Base-by-base conservation (phyloP, 2,329 filamentous ascomycete species). In the Penicillium vulpinum region DNA sequence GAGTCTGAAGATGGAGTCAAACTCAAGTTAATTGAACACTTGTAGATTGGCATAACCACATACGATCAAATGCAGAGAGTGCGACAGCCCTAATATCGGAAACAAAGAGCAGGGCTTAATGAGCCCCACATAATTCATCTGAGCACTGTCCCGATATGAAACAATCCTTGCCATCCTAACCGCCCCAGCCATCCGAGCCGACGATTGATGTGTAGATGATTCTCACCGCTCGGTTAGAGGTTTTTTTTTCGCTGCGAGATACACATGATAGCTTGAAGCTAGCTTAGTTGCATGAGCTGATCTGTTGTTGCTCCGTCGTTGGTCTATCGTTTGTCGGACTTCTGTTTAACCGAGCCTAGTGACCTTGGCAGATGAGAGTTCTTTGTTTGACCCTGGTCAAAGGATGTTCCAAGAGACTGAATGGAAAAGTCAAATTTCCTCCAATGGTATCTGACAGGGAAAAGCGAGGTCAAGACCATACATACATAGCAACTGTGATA, bases 11-110 rank as follows among this genome's bases (percentile, higher is more conserved):
- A 15, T n/a, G 10, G 16, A 3, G 3, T 29, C 28, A 31, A 21
- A 31, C n/a, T 29, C 21, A 48, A 38, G 5, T 38, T 39, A 29
- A 41, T 31, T 31, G 15, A 51, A 33, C 75, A n/a, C n/a, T n/a
- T n/a, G n/a, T 16, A 28, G 5, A 29, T 16, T 24, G 18, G 7
- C 2, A 21, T 4, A 41, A 31, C 16, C 15, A n/a, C 1, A 26
- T 15, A 24, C 16, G 7, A 9, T 15, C 18, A 29, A 21, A 9
- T 21, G 3, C 15, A 28, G 10, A 31, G n/a, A 8, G n/a, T n/a
- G n/a, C n/a, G 26, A 33, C 16, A 22, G 18, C 16, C 26, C 6
- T 10, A 24, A 51, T 43, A n/a, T 33, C 10, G 4, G 15, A 13
- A 43, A n/a, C 15, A 18, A 33, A 51, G 48, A n/a, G 29, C 15